Percentiles rank a stretch among this genome's conserved stretches.
These are phyloP conservation scores for Peronospora tabacina DNA, from an alignment of 352 stramenopile species.

Conservation along the genomic window DNA sequence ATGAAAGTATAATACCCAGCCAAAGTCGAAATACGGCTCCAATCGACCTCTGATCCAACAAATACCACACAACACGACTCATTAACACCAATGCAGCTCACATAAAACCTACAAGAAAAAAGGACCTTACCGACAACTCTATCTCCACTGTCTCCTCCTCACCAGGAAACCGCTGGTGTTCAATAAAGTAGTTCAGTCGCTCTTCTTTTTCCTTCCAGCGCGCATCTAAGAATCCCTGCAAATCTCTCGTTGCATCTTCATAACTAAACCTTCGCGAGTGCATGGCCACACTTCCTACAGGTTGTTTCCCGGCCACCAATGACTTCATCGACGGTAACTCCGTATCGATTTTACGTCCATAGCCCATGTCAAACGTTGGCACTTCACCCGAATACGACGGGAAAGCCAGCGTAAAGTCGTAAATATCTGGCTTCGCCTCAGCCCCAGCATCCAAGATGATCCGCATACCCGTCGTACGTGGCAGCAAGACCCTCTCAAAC, in stretches of 20 bases:
- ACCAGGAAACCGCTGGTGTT: slow-evolving; percentile 50
- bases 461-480: slow-evolving; percentile 87
- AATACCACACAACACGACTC: slow-evolving; percentile 2
- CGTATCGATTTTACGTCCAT: slow-evolving; percentile 70
- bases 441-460: slow-evolving; percentile 87
- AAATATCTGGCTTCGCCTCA: slow-evolving; percentile 86
- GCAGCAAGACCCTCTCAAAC: slow-evolving; percentile 88
- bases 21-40: slow-evolving; percentile 63
- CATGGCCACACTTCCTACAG: slow-evolving; percentile 36
- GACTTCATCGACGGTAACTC: slow-evolving; percentile 80
- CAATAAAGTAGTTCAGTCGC: slow-evolving; percentile 64
- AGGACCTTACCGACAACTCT: slow-evolving; percentile 31
- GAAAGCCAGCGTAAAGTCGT: slow-evolving; percentile 89
- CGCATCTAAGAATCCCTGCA: slow-evolving; percentile 59
- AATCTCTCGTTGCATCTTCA: slow-evolving; percentile 41
- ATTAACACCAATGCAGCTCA: background rate
- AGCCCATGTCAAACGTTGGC: slow-evolving; percentile 86
- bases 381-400: slow-evolving; percentile 79
- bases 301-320: slow-evolving; percentile 51
- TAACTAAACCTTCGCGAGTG: slow-evolving; percentile 59
- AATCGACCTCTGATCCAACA: slow-evolving; percentile 42
- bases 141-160: slow-evolving; percentile 28
- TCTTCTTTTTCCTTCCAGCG: slow-evolving; percentile 75
- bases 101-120: background rate
- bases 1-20: slow-evolving; percentile 55